Conservation (phyloP, 495 filamentous ascomycete genomes). For the Durotheca rogersii region DNA sequence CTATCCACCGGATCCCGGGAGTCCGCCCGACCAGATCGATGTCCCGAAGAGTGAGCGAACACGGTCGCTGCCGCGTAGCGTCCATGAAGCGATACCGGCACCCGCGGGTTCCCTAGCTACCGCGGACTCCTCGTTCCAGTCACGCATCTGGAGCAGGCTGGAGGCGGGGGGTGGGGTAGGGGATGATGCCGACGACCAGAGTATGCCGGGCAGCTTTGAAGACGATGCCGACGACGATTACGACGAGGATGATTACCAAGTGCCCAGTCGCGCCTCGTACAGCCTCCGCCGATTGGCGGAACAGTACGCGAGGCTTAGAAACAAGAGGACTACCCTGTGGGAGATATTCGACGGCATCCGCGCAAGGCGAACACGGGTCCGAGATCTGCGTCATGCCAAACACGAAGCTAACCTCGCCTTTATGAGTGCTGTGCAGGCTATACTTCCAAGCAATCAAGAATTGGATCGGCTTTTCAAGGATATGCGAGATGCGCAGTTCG, state of each 20-base stretch:
- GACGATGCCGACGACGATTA: constrained; percentile 1
- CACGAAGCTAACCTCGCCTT: constrained; percentile 31
- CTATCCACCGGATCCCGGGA: constrained; percentile 6
- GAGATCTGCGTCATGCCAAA: constrained; percentile 25
- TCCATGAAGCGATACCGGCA: constrained; percentile 10
- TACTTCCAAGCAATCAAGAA: constrained; percentile 20
- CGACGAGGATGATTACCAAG: constrained; percentile 8
- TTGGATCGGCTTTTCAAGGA: constrained; percentile 26
- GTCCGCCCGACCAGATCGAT: constrained; percentile 4
- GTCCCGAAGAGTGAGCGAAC: constrained; percentile 5
- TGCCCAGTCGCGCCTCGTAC: constrained; percentile 12
- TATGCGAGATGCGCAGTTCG: constrained; percentile 27
- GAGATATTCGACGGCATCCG: constrained; percentile 22
- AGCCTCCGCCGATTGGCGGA: constrained; percentile 16
- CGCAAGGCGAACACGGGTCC: constrained; percentile 23
- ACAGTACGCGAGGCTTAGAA: constrained; percentile 21
- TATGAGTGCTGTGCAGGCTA: constrained; percentile 29
- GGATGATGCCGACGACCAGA: constrained; percentile 16
- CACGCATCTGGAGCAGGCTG: constrained; percentile 8
- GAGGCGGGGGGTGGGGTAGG: constrained; percentile 12
- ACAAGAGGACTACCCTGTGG: constrained; percentile 22
- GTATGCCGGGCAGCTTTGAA: neutral
- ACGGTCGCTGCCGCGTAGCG: constrained; percentile 3
- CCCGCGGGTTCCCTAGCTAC: neutral
- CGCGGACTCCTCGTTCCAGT: neutral